Percentiles rank a stretch among this genome's conserved stretches.
phyloP scores from a whole-genome alignment of 2,329 filamentous ascomycete genomes.

The Pseudocercospora fijiensis region DNA sequence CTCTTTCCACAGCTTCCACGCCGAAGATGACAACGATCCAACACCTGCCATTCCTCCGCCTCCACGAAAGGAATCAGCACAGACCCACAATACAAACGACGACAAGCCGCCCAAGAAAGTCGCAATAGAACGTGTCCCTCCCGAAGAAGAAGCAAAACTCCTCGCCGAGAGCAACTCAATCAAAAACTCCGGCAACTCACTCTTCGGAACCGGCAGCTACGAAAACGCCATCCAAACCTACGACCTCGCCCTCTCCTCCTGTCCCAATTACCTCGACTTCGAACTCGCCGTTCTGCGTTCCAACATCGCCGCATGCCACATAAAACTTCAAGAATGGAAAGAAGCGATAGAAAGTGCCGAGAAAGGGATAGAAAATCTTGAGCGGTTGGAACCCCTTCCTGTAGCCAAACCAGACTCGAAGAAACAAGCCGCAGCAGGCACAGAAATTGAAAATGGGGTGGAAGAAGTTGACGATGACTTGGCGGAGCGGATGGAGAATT shows the following conservation, averaged over 20 bases:
- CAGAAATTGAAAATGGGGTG: constrained; percentile 43
- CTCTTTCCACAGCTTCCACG: constrained; percentile 37
- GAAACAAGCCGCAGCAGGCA: constrained; percentile 28
- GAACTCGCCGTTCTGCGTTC: constrained; percentile 82
- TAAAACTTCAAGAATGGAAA: constrained; percentile 84
- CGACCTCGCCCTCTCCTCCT: constrained; percentile 72
- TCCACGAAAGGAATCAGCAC: constrained; percentile 16
- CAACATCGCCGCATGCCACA: constrained; percentile 84
- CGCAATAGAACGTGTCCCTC: constrained; percentile 38
- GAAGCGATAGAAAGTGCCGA: constrained; percentile 73
- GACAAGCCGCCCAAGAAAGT: constrained; percentile 11
- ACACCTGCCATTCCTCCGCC: constrained; percentile 7
- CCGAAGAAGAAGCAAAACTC: constrained; percentile 55
- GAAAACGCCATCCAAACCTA: constrained; percentile 79
- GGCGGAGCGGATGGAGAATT: constrained; percentile 44
- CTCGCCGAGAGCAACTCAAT: constrained; percentile 68
- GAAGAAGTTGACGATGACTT: constrained; percentile 52
- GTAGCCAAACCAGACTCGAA: constrained; percentile 28
- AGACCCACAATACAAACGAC: constrained; percentile 8
- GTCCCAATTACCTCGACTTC: constrained; percentile 82
- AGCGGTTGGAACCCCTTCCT: constrained; percentile 55
- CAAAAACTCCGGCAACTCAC: constrained; percentile 73
- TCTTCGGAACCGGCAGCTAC: constrained; percentile 73
- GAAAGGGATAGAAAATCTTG: constrained; percentile 69
- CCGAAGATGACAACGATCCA: constrained; percentile 23